A percentile compares a stretch with the other conserved stretches of the same genome.
Conservation (phyloP, 441 rosid species). For the Pelargonium australe region DNA sequence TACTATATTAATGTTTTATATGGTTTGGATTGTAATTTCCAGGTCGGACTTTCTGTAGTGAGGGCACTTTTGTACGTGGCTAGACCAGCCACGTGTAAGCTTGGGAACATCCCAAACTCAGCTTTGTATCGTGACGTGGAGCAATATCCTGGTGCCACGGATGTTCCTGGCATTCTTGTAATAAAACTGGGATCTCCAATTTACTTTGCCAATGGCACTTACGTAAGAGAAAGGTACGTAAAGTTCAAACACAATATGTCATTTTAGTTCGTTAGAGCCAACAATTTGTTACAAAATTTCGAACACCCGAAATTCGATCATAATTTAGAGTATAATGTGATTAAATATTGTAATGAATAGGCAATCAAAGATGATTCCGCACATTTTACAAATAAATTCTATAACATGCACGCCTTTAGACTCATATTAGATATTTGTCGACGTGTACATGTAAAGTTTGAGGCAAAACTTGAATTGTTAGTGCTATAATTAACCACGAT, state of each 20-base stretch:
- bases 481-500: background rate
- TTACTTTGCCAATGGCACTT: constrained; percentile 69
- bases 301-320: too few relatives aligned
- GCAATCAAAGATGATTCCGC: too few relatives aligned
- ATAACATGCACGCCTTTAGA: too few relatives aligned
- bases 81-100: constrained; percentile 68
- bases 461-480: too few relatives aligned
- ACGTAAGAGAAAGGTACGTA: constrained; percentile 59
- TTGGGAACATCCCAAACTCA: constrained; percentile 54
- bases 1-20: background rate
- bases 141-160: constrained; percentile 51
- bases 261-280: background rate
- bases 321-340: too few relatives aligned
- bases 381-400: too few relatives aligned
- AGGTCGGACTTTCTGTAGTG: constrained; percentile 50
- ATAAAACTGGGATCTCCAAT: constrained; percentile 81
- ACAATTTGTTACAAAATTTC: too few relatives aligned
- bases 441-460: too few relatives aligned
- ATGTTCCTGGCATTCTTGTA: constrained; percentile 44
- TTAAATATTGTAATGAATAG: too few relatives aligned
- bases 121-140: constrained; percentile 52
- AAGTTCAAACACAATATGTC: too few relatives aligned
- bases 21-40: background rate
- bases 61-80: constrained; percentile 67
- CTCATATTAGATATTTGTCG: too few relatives aligned